These are phyloP conservation scores for Pneumocystis oryctolagi DNA, from an alignment of 1,139 yeast species.

Conservation along the genomic window DNA sequence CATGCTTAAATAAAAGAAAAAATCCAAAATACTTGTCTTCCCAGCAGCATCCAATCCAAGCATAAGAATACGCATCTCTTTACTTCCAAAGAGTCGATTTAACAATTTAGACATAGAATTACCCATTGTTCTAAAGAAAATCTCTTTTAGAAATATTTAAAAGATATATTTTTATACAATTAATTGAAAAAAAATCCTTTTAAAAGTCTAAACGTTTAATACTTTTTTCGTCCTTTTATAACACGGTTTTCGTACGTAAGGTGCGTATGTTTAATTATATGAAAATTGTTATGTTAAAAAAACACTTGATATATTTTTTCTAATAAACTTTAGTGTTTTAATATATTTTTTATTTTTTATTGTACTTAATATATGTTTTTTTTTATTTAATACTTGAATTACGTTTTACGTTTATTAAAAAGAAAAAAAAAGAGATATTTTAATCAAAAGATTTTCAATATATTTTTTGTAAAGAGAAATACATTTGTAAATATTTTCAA, in stretches of 20 bases:
- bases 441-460: too few relatives aligned
- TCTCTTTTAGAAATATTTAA: background rate
- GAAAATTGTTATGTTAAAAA: too few relatives aligned
- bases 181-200: background rate
- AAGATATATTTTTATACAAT: background rate
- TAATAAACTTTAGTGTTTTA: background rate
- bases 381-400: too few relatives aligned
- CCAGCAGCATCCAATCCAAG: conserved; percentile 89
- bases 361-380: too few relatives aligned
- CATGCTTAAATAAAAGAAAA: background rate
- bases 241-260: background rate
- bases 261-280: background rate
- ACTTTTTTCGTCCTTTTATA: background rate
- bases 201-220: background rate
- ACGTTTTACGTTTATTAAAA: too few relatives aligned
- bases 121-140: conserved; percentile 28
- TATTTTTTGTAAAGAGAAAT: too few relatives aligned
- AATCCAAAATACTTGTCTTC: conserved; percentile 44
- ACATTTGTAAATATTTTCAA: too few relatives aligned
- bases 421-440: too few relatives aligned
- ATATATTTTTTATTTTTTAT: too few relatives aligned
- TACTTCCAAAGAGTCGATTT: conserved; percentile 77
- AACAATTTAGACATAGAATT: conserved; percentile 75
- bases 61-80: conserved; percentile 55
- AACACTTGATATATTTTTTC: background rate